Evolutionary conservation across 2,329 filamentous ascomycete genomes (phyloP).

Genomic region (Elsinoe perseae): DNA sequence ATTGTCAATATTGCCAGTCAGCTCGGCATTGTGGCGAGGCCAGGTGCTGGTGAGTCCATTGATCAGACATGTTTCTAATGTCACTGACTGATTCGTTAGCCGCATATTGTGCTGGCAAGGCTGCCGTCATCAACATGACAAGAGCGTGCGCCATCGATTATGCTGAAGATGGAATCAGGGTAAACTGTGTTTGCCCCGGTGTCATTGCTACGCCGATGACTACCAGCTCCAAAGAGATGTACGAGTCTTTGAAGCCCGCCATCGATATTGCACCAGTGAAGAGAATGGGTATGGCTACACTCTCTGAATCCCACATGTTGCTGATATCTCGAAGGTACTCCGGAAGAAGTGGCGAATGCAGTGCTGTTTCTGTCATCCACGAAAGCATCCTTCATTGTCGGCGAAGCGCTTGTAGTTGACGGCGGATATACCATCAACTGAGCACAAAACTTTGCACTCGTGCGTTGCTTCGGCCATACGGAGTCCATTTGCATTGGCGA

Average conservation of each 20-base stretch:
- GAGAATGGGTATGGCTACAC: neutral
- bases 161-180: constrained; percentile 37
- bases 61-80: neutral
- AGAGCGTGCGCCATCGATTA: constrained; percentile 44
- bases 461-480: neutral
- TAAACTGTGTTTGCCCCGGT: constrained; percentile 43
- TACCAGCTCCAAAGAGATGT: constrained; percentile 25
- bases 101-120: constrained; percentile 41
- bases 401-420: constrained; percentile 38
- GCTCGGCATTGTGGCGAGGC: constrained; percentile 38
- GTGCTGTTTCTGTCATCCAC: constrained; percentile 40
- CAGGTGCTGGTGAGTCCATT: constrained; percentile 34
- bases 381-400: constrained; percentile 42
- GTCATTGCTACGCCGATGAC: constrained; percentile 43
- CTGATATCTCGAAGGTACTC: constrained; percentile 34
- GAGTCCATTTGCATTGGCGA: neutral
- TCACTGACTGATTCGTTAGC: constrained; percentile 25
- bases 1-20: constrained; percentile 42
- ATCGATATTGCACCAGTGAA: constrained; percentile 28
- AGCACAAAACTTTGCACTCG: neutral
- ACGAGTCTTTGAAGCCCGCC: constrained; percentile 25
- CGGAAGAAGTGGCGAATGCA: constrained; percentile 42
- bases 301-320: constrained; percentile 5
- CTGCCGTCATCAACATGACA: constrained; percentile 41
- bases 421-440: constrained; percentile 41